phyloP scores from a whole-genome alignment of 1,284 basidiomycete species.

The Boletus albobrunnescens region DNA sequence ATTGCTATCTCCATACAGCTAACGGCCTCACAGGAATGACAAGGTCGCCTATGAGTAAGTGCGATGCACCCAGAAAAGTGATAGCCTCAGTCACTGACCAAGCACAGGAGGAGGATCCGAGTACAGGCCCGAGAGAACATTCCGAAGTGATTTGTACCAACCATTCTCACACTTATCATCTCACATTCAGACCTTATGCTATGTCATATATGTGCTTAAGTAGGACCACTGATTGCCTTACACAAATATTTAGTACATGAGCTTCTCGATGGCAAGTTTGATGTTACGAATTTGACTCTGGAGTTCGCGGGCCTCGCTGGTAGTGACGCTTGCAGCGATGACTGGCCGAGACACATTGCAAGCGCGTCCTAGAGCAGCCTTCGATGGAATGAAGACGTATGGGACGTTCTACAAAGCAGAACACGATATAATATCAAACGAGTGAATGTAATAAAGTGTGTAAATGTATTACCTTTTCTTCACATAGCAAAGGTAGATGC shows the following conservation, averaged over 20 bases:
- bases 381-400: conserved; percentile 92
- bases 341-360: conserved; percentile 96
- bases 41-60: conserved; percentile 84
- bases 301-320: conserved; percentile 92
- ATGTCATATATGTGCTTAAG: conserved; percentile 14
- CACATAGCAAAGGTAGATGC: conserved; percentile 95
- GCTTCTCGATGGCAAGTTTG: conserved; percentile 85
- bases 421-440: not conserved
- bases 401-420: conserved; percentile 75
- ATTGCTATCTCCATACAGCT: not conserved
- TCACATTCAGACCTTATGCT: conserved; percentile 4
- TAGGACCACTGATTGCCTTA: conserved; percentile 11
- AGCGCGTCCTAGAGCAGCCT: conserved; percentile 92
- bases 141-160: conserved; percentile 55
- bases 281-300: conserved; percentile 87
- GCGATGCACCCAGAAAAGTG: not conserved
- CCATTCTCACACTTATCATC: not conserved
- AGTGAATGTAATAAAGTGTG: not conserved
- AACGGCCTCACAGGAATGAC: conserved; percentile 65
- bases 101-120: conserved; percentile 63
- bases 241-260: conserved; percentile 30
- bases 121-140: conserved; percentile 83
- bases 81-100: conserved; percentile 6
- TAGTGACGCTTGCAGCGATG: conserved; percentile 93
- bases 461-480: conserved; percentile 78